Base-by-base conservation (phyloP, 768 basidiomycete genomes). In the Boletus fagicola region DNA sequence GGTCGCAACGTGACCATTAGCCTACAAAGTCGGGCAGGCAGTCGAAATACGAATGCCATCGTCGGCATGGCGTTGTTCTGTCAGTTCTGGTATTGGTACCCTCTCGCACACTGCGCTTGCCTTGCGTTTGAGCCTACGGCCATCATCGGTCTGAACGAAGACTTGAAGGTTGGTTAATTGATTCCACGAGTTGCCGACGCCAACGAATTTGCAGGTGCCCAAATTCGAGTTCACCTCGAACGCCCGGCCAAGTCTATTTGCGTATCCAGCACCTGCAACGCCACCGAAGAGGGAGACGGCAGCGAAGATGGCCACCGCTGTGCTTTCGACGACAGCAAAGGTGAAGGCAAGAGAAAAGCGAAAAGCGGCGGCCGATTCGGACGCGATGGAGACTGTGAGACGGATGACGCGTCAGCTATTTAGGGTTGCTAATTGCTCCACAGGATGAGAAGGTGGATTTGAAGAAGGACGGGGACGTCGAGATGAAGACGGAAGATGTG, bases 71-170 rank as follows among this genome's bases (percentile, higher is more conserved):
- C 90, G 18, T 75, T 99, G 69, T 99, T 99, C 78, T 92, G 91
- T 67, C 97, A 99, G 73, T 98, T 99, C 76, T 99, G 97, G 97
- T 98, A 98, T 72, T 99, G 97, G 97, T 99, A 95, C 75, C 97
- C 97, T 35, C 78, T 98, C 28, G 94, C 94, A 15, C 95, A 98
- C 67, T 94, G 90, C 60, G 89, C 91, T 16, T 90, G 88, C 65
- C 76, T 99, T 61, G 88, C 95, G 2, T 98, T 99, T 73, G 89
- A 92, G 54, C 95, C 97, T 4, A 99, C 97, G 15, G 94, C 89
- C 10, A 88, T 99, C 54, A 94, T 99, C 65, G 96, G 93, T 31
- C 74, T 98, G 56, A 89, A 93, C 65, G 87, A 82, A 59, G 84
- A 94, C 59, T 76, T 98, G 50, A 89, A 91, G 81, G 91, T 94